Base-by-base conservation (phyloP, 2,329 filamentous ascomycete genomes). In the Penicillium verrucosum region DNA sequence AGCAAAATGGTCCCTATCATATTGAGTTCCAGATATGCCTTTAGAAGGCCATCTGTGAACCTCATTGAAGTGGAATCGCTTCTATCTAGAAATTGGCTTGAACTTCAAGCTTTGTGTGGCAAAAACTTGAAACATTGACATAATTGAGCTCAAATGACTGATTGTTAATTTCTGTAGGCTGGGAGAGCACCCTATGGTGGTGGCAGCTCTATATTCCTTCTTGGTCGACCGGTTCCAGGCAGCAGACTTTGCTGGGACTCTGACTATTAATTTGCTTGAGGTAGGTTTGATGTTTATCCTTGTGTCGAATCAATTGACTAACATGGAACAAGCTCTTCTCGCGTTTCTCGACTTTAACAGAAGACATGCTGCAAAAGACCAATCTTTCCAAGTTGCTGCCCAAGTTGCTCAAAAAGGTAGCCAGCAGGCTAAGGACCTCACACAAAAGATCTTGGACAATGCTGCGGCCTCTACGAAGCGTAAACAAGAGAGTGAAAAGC, bases 341-440 rank as follows among this genome's bases (percentile, higher is more conserved):
- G 29, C 77, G 77, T 42, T 85, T 83, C 60, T 78, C 78, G 14
- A 85, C 82, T 7, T 75, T 87, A 64, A 84, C 82, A 55, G 79
- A 80, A 57, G 81, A 83, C 48, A 77, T 81, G 47, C 74, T 86
- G 25, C 80, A 84, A 62, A 84, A 83, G 66, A 85, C 82, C 9
- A 85, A 85, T 62, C 72, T 86, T 30, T 77, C 78, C 52, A 87
- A 85, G 65, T 75, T 85, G 16, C 71, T 87, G 16, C 77, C 78
- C 3, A 78, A 80, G 27, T 81, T 85, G 60, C 74, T 81, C 51
- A 87, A 85, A 70, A 81, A 60, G 83, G 83, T 27, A 81, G 81
- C 60, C 79, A 79, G n/a, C 75, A 79, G 46, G 81, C 80, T 47
- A 84, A 84, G 64, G 75, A 75, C 16, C 76, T 83, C 34, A 81